phyloP scores from a whole-genome alignment of 768 basidiomycete genomes.

The Saitozyma podzolica region DNA sequence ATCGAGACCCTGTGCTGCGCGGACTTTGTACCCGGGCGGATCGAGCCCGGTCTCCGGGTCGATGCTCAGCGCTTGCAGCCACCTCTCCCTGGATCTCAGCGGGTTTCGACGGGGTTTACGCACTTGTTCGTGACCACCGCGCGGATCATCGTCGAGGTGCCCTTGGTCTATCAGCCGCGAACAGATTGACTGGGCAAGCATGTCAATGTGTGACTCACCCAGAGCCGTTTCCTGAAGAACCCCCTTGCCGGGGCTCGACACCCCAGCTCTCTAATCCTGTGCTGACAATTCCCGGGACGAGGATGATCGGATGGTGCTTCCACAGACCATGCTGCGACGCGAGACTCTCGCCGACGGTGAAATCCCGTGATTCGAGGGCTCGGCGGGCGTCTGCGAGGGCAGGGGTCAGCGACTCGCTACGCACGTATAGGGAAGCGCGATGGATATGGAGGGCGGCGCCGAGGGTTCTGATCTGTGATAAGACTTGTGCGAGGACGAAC shows the following conservation, averaged over 20 bases:
- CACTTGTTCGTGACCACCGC: constrained; percentile 31
- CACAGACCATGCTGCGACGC: constrained; percentile 46
- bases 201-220: constrained; percentile 61
- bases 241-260: constrained; percentile 77
- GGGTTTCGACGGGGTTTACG: constrained; percentile 2
- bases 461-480: no score
- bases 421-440: background rate
- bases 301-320: constrained; percentile 74
- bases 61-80: constrained; percentile 86
- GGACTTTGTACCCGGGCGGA: constrained; percentile 76
- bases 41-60: constrained; percentile 91
- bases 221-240: constrained; percentile 85
- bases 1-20: constrained; percentile 88
- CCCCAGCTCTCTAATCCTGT: constrained; percentile 96
- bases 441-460: background rate
- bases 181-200: constrained; percentile 52
- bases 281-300: constrained; percentile 88
- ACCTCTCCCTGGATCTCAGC: constrained; percentile 58
- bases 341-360: constrained; percentile 46
- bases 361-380: constrained; percentile 48
- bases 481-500: background rate
- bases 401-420: background rate
- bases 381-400: constrained; percentile 34
- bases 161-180: constrained; percentile 24
- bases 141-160: constrained; percentile 50